Conservation (phyloP, 2,329 filamentous ascomycete species). For the Diaporthe citri region DNA sequence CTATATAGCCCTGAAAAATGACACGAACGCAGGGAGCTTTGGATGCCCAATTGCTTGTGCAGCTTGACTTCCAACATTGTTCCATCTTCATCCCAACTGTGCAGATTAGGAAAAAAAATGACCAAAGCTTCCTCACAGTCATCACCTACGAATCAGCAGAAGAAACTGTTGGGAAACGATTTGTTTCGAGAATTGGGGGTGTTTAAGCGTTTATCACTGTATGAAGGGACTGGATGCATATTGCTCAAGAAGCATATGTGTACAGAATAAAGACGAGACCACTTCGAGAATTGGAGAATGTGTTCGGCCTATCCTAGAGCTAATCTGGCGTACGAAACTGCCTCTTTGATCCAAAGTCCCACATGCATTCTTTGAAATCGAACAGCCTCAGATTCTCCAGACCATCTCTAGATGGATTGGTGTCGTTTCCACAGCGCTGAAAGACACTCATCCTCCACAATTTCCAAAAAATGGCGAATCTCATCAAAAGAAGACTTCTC, state of each 20-base stretch:
- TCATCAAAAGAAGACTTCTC: neutral
- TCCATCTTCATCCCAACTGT: neutral
- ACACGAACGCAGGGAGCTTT: neutral
- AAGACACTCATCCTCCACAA: neutral
- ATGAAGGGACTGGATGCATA: too few relatives aligned
- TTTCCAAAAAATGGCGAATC: neutral
- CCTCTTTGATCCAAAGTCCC: neutral
- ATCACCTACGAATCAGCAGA: neutral
- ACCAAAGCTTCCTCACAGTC: neutral
- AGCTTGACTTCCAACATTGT: neutral
- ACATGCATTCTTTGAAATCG: neutral
- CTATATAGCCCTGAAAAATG: neutral
- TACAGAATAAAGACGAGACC: too few relatives aligned
- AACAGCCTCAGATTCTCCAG: neutral
- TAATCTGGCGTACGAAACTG: neutral
- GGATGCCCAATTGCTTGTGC: neutral
- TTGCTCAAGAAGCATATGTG: too few relatives aligned
- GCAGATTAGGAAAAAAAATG: neutral
- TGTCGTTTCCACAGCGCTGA: neutral
- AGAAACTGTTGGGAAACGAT: neutral
- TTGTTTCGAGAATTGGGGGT: too few relatives aligned
- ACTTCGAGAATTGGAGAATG: neutral
- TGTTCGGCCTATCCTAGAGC: neutral
- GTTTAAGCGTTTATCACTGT: too few relatives aligned
- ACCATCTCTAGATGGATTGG: neutral